phyloP scores from a whole-genome alignment of 805 yeast species.

The Jamesozyma lodderae region DNA sequence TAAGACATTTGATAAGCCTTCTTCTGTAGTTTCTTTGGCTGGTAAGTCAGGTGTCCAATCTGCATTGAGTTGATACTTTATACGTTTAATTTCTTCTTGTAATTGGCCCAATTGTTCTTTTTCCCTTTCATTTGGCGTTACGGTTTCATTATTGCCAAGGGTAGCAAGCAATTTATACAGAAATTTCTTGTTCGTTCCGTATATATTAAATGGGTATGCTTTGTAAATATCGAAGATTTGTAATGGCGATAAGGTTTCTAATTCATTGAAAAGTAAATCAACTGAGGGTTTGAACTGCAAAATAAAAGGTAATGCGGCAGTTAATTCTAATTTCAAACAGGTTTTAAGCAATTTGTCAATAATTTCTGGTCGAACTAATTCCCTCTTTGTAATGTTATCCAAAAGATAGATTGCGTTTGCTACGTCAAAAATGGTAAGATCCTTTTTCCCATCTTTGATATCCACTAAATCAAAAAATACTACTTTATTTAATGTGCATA shows the following conservation, averaged over 20 bases:
- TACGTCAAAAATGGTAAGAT: constrained; percentile 14
- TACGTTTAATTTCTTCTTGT: constrained; percentile 1
- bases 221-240: constrained; percentile 13
- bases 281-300: constrained; percentile 8
- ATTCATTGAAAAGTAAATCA: constrained; percentile 6
- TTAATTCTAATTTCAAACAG: constrained; percentile 11
- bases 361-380: constrained; percentile 5
- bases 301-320: constrained; percentile 10
- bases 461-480: constrained; percentile 34
- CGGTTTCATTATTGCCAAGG: constrained; percentile 10
- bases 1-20: constrained; percentile 10
- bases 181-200: constrained; percentile 6
- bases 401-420: constrained; percentile 20
- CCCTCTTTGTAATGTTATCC: constrained; percentile 11
- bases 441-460: constrained; percentile 26
- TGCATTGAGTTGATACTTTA: constrained; percentile 3
- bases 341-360: constrained; percentile 10
- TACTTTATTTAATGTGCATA: constrained; percentile 30
- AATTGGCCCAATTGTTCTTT: constrained; percentile 4
- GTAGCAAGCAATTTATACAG: constrained; percentile 9
- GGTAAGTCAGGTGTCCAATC: constrained; percentile 3
- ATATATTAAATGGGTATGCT: constrained; percentile 6
- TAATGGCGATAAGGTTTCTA: constrained; percentile 12
- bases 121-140: constrained; percentile 12
- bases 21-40: constrained; percentile 1